Conservation (phyloP, 2,329 filamentous ascomycete species). For the Pestalotiopsis sp. region DNA sequence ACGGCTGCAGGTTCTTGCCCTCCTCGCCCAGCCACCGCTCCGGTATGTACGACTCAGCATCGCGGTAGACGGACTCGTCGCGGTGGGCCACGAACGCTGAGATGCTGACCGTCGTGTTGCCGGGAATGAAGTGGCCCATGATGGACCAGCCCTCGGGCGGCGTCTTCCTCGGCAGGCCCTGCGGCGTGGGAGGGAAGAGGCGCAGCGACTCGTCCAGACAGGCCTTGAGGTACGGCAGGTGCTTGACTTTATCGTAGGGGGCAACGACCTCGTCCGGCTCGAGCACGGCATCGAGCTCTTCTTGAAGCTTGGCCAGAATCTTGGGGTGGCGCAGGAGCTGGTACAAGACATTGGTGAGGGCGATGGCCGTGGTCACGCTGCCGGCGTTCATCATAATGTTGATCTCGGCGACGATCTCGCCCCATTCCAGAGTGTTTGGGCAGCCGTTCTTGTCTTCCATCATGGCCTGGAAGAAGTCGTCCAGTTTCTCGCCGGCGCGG, state of each 20-base stretch:
- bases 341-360: constrained; percentile 56
- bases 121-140: constrained; percentile 46
- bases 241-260: constrained; percentile 51
- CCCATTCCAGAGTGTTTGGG: constrained; percentile 52
- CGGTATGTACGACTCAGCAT: constrained; percentile 40
- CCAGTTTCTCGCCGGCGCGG: constrained; percentile 52
- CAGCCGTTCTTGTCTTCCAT: constrained; percentile 50
- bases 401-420: constrained; percentile 60
- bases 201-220: constrained; percentile 54
- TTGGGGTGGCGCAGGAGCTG: constrained; percentile 51
- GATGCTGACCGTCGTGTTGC: constrained; percentile 45
- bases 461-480: constrained; percentile 60
- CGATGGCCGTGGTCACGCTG: constrained; percentile 49
- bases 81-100: constrained; percentile 43
- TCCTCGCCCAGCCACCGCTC: constrained; percentile 45
- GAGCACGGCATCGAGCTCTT: constrained; percentile 49
- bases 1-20: constrained; percentile 39
- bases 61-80: constrained; percentile 38
- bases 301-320: constrained; percentile 40
- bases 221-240: constrained; percentile 54
- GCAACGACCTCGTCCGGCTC: constrained; percentile 45
- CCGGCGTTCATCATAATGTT: constrained; percentile 56
- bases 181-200: constrained; percentile 40
- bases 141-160: constrained; percentile 46
- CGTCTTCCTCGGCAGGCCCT: constrained; percentile 46